Conservation (phyloP, 2,329 filamentous ascomycete species). For the Fusarium ambrosium region DNA sequence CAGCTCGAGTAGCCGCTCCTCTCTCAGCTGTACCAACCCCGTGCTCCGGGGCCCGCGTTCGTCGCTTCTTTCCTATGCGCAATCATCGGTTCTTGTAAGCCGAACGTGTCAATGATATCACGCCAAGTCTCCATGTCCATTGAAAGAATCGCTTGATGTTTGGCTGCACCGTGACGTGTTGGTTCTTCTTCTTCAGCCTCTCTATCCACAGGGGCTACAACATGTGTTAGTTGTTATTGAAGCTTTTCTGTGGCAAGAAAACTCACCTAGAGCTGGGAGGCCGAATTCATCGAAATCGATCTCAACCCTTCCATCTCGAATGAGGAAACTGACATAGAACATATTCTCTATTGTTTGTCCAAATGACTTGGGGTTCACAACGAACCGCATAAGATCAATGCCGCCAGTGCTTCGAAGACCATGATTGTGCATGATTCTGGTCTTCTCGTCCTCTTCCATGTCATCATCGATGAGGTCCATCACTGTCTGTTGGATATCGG, state of each 20-base stretch:
- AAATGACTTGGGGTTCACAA: conserved; percentile 90
- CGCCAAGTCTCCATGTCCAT: conserved; percentile 90
- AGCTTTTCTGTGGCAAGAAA: background rate
- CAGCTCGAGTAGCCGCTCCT: background rate
- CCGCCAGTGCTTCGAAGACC: conserved; percentile 77
- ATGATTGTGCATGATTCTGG: conserved; percentile 72
- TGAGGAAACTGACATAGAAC: conserved; percentile 95
- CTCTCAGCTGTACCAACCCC: conserved; percentile 74
- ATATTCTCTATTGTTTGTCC: conserved; percentile 96
- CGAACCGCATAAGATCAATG: conserved; percentile 86
- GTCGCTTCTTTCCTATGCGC: conserved; percentile 78
- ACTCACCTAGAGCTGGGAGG: conserved; percentile 85
- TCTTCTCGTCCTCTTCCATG: conserved; percentile 60
- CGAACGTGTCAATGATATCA: conserved; percentile 80
- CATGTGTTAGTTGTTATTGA: conserved; percentile 31
- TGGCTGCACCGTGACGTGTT: conserved; percentile 67
- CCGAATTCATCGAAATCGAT: conserved; percentile 80
- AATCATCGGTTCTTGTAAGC: conserved; percentile 86
- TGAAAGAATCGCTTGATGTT: conserved; percentile 89
- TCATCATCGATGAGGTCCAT: conserved; percentile 60
- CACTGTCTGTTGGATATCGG: conserved; percentile 62
- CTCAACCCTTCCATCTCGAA: conserved; percentile 84
- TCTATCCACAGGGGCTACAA: conserved; percentile 53
- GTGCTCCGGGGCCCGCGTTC: conserved; percentile 64
- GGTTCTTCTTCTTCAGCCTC: conserved; percentile 62